Conservation (phyloP, 2,329 filamentous ascomycete genomes). For the Diplodia intermedia region DNA sequence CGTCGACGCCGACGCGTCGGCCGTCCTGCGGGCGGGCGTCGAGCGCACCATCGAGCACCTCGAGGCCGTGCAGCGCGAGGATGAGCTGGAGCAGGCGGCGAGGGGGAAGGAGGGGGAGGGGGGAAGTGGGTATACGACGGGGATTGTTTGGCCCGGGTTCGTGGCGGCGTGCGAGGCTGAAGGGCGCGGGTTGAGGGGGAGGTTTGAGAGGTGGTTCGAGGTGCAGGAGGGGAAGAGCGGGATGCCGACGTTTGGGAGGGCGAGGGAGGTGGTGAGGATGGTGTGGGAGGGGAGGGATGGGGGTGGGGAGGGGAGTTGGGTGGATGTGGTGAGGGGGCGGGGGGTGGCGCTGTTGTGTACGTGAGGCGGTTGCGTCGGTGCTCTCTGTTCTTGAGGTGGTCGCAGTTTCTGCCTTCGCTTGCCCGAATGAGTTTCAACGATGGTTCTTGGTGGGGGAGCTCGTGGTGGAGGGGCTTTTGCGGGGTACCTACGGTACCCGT, state of each 20-base stretch:
- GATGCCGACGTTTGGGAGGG: neutral
- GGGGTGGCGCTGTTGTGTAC: neutral
- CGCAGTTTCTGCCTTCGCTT: too few species aligned
- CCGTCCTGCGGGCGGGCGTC: neutral
- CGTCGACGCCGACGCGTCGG: neutral
- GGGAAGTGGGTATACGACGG: neutral
- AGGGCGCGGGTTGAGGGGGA: neutral
- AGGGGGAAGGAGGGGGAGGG: neutral
- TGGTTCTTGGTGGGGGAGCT: neutral
- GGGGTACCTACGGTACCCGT: neutral
- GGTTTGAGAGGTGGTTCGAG: neutral
- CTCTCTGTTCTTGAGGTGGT: too few species aligned
- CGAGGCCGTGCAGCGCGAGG: neutral
- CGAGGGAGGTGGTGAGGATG: neutral
- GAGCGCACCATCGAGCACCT: neutral
- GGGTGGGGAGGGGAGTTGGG: neutral
- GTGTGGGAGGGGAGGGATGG: neutral
- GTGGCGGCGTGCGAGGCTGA: neutral
- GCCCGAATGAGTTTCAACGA: too few species aligned
- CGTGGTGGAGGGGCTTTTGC: neutral
- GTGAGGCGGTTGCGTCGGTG: neutral
- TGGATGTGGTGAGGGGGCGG: neutral
- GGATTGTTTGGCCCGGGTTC: neutral
- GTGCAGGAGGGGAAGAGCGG: neutral
- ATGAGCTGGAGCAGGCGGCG: neutral